A percentile compares a stretch with the other conserved stretches of the same genome.
Evolutionary conservation across 2,329 filamentous ascomycete species (phyloP).

Genomic region (Paradendryphiella salina): DNA sequence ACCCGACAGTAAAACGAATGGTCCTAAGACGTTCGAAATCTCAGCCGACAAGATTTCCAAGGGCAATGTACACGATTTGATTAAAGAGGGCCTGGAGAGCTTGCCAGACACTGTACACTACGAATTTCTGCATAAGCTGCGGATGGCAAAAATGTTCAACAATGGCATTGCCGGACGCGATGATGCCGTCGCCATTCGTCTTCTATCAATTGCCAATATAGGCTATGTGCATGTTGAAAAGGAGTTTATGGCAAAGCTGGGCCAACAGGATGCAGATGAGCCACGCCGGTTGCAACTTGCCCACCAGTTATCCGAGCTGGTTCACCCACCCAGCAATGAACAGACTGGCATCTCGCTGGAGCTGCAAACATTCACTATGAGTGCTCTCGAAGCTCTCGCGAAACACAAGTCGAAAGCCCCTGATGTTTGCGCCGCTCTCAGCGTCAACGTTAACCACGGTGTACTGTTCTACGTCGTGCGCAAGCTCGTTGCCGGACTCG

Average conservation of each 20-base stretch:
- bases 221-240: slow-evolving; percentile 84
- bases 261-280: slow-evolving; percentile 86
- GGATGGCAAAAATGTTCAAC: slow-evolving; percentile 78
- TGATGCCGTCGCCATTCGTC: slow-evolving; percentile 75
- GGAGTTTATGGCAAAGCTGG: slow-evolving; percentile 81
- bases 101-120: slow-evolving; percentile 76
- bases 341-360: slow-evolving; percentile 69
- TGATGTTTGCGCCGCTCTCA: slow-evolving; percentile 88
- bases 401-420: slow-evolving; percentile 74
- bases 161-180: slow-evolving; percentile 68
- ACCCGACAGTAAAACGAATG: slow-evolving; percentile 29
- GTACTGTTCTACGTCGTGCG: slow-evolving; percentile 90
- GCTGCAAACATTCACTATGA: slow-evolving; percentile 80
- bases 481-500: slow-evolving; percentile 85
- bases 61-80: slow-evolving; percentile 49
- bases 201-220: slow-evolving; percentile 87
- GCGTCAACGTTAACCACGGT: slow-evolving; percentile 94
- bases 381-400: slow-evolving; percentile 81
- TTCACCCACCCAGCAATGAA: slow-evolving; percentile 77
- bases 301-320: slow-evolving; percentile 88
- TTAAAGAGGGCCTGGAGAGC: slow-evolving; percentile 54
- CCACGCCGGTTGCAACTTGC: slow-evolving; percentile 85
- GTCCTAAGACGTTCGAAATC: slow-evolving; percentile 61
- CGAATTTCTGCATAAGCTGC: slow-evolving; percentile 80
- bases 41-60: slow-evolving; percentile 54